Percentiles rank a stretch among this genome's conserved stretches.
These are phyloP conservation scores for Leccinum disarticulatum DNA, from an alignment of 768 basidiomycete genomes.

Conservation along the genomic window DNA sequence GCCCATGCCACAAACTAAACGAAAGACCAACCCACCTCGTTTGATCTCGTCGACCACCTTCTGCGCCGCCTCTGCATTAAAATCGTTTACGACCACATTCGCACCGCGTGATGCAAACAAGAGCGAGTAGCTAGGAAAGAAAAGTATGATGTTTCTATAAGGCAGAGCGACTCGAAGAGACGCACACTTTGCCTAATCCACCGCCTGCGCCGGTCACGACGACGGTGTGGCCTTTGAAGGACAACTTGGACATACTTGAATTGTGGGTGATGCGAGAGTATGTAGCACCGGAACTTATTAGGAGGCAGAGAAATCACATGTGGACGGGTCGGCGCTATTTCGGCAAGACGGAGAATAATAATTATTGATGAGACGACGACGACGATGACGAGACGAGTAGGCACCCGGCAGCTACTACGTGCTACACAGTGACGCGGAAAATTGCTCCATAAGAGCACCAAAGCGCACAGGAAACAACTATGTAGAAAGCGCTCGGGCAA, in stretches of 20 bases:
- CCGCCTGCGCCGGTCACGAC: conserved; percentile 96
- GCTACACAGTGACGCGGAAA: conserved; percentile 35
- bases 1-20: neutral
- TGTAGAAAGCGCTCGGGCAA: conserved; percentile 28
- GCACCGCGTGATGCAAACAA: conserved; percentile 93
- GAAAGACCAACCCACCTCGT: conserved; percentile 49
- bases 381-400: conserved; percentile 21
- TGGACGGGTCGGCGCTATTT: neutral
- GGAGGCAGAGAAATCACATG: conserved; percentile 14
- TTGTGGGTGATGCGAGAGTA: neutral
- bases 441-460: conserved; percentile 24
- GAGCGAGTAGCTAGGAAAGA: conserved; percentile 69
- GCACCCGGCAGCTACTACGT: conserved; percentile 36
- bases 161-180: conserved; percentile 12
- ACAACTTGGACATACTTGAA: conserved; percentile 42
- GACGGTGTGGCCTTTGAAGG: conserved; percentile 88
- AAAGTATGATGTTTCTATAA: neutral
- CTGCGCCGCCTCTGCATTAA: conserved; percentile 84
- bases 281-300: neutral
- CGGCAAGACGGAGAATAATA: conserved; percentile 20
- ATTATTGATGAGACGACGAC: conserved; percentile 21
- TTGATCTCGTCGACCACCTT: conserved; percentile 89
- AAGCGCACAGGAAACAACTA: conserved; percentile 32
- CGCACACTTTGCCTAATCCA: conserved; percentile 89
- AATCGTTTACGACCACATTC: conserved; percentile 94